Evolutionary conservation across 805 yeast species (phyloP), one percentile per base, ranked within the genome.

Genomic region (Jamesozyma lodderae): DNA sequence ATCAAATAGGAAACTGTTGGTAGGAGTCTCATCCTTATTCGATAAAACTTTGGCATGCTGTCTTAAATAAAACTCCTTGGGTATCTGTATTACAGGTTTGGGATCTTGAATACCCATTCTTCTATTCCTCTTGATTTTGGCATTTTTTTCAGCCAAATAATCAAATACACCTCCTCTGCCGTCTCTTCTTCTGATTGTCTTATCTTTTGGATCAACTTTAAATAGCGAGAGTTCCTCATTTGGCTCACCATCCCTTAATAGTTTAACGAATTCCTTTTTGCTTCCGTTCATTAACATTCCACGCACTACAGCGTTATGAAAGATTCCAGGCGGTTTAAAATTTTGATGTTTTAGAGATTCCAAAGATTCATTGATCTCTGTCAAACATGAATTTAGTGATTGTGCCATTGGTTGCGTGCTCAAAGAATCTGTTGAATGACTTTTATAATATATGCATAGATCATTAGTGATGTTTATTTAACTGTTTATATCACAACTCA

Each of bases 301-400:
- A 19, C 67, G 59, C 8, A 75, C 65, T 14, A 78, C 60, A 2
- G 86, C 79, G 49, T 79, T 79, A 28, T 81, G 74, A 55, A 79
- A 79, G 4, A 76, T 69, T 0, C 85, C 84, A 0, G 82, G 75
- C 0, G 70, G 66, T 16, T 67, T 57, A 54, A 79, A 79, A 38
- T 72, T 62, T 3, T 70, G 63, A 8, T 62, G 53, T 19, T 63
- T 56, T 8, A 75, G 52, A 1, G 69, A 61, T n/a, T 62, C 64
- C 4, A 65, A 49, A 35, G 69, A 57, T 32, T 61, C 59, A n/a
- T 66, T 60, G 1, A 70, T 61, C 31, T 58, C 60, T 2, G 52
- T 50, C 11, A 64, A 39, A 32, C 62, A 54, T 9, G 53, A 43
- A 16, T 54, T 58, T 21, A 64, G 38, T 1, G 55, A 50, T 34